phyloP scores from a whole-genome alignment of 2,329 filamentous ascomycete genomes.

The Didymella keratinophila region DNA sequence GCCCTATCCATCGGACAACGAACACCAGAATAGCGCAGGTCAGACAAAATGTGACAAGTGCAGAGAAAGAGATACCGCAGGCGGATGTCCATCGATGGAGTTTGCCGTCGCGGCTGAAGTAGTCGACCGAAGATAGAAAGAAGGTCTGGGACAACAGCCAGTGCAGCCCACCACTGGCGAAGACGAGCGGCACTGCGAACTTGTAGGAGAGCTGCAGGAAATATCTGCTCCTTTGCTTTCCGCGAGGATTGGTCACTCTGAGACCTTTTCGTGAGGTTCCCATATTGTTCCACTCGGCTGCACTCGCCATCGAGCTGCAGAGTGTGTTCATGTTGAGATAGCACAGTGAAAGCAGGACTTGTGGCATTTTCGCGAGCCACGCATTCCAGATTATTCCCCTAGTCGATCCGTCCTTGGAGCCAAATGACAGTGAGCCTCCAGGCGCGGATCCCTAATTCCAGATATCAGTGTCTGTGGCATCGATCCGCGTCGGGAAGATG shows the following conservation, averaged over 20 bases:
- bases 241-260: conserved; percentile 44
- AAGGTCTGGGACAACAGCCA: conserved; percentile 56
- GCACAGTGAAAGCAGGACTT: conserved; percentile 56
- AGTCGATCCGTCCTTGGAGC: background rate
- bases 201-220: conserved; percentile 52
- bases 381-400: conserved; percentile 21
- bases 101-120: background rate
- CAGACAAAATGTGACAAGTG: conserved; percentile 59
- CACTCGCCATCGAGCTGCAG: conserved; percentile 57
- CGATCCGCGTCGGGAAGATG: background rate
- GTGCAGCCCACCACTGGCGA: conserved; percentile 45
- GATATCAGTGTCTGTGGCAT: background rate
- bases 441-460: conserved; percentile 3
- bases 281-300: conserved; percentile 57
- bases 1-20: conserved; percentile 62
- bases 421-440: background rate
- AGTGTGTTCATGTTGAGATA: conserved; percentile 58
- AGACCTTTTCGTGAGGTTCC: conserved; percentile 41
- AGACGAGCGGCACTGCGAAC: conserved; percentile 49
- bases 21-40: conserved; percentile 69
- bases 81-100: background rate
- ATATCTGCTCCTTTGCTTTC: conserved; percentile 51
- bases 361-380: conserved; percentile 57
- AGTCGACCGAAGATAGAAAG: conserved; percentile 41
- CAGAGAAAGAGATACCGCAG: background rate